These are phyloP conservation scores for Crithidia mellificae DNA, from an alignment of 208 protist genomes.

Conservation along the genomic window DNA sequence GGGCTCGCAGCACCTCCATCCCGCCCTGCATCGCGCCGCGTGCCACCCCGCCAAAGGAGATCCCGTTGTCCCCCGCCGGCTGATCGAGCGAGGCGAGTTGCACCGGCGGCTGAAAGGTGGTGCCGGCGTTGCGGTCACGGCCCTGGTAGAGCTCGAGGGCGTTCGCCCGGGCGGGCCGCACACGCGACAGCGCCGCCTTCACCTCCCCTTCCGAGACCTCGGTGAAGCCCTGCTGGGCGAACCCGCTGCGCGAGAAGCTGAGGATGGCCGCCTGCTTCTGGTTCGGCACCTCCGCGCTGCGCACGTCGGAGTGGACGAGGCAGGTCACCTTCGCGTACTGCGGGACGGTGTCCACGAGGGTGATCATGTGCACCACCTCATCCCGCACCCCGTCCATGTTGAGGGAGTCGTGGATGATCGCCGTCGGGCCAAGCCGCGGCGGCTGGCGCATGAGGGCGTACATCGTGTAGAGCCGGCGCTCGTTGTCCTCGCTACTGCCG, in stretches of 20 bases:
- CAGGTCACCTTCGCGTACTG: slow-evolving; percentile 59
- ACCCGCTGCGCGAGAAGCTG: slow-evolving; percentile 55
- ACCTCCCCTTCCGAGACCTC: slow-evolving; percentile 57
- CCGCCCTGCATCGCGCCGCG: slow-evolving; percentile 65
- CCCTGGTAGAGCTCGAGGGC: slow-evolving; percentile 14
- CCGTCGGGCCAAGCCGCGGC: slow-evolving; percentile 21
- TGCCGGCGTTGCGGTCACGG: slow-evolving; percentile 6
- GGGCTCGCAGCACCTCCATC: slow-evolving; percentile 66
- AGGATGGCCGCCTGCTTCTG: slow-evolving; percentile 57
- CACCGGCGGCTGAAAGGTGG: slow-evolving; percentile 60
- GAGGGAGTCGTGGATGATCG: slow-evolving; percentile 63
- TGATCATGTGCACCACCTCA: slow-evolving; percentile 73
- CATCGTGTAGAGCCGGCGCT: slow-evolving; percentile 64
- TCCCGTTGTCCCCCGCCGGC: slow-evolving; percentile 30
- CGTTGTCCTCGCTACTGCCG: slow-evolving; percentile 65
- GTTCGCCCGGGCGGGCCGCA: slow-evolving; percentile 10
- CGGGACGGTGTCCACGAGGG: slow-evolving; percentile 36
- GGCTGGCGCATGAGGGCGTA: slow-evolving; percentile 55
- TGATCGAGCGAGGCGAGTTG: slow-evolving; percentile 71
- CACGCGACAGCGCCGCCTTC: slow-evolving; percentile 14
- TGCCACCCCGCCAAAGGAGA: slow-evolving; percentile 56
- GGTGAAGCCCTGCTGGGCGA: slow-evolving; percentile 48
- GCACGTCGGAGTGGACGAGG: slow-evolving; percentile 36
- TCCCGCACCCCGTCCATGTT: slow-evolving; percentile 43
- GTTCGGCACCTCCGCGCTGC: slow-evolving; percentile 26